phyloP scores from a whole-genome alignment of 192 early-diverging fungal genomes.

The Rhizophagus prolifer region DNA sequence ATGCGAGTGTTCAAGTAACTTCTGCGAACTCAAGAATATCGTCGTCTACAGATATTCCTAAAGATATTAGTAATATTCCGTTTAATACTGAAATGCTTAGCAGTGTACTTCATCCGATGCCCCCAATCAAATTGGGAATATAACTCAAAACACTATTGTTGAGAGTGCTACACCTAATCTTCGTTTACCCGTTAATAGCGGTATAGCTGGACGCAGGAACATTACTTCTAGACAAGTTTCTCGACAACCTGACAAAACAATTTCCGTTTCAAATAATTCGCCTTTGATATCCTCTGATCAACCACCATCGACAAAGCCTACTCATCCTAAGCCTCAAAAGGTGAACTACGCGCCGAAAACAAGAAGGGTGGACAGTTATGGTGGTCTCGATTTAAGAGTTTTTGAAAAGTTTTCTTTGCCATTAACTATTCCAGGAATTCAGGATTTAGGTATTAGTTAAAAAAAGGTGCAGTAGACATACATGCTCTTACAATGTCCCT shows the following conservation, averaged over 20 bases:
- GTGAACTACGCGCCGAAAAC: constrained; percentile 58
- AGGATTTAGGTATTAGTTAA: constrained; percentile 51
- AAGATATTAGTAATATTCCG: not conserved
- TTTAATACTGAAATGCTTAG: not conserved
- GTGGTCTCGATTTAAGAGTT: constrained; percentile 70
- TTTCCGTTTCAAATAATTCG: not conserved
- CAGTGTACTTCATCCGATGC: not conserved
- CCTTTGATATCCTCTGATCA: not conserved
- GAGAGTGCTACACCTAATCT: constrained; percentile 4
- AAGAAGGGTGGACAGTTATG: constrained; percentile 71
- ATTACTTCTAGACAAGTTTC: constrained; percentile 1
- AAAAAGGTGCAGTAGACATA: constrained; percentile 68
- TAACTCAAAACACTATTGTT: not conserved
- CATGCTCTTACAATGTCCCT: constrained; percentile 76
- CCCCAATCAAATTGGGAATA: constrained; percentile 1
- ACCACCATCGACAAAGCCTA: not conserved
- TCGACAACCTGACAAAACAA: constrained; percentile 8
- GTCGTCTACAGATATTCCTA: not conserved
- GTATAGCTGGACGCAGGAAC: constrained; percentile 12
- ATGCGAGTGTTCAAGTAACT: not conserved
- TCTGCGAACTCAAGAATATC: not conserved
- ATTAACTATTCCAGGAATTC: constrained; percentile 48
- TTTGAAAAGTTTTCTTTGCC: constrained; percentile 55
- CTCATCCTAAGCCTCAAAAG: constrained; percentile 11
- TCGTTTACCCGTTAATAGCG: not conserved